Evolutionary conservation across 2,329 filamentous ascomycete species (phyloP).

Genomic region (Fusarium oxysporum): DNA sequence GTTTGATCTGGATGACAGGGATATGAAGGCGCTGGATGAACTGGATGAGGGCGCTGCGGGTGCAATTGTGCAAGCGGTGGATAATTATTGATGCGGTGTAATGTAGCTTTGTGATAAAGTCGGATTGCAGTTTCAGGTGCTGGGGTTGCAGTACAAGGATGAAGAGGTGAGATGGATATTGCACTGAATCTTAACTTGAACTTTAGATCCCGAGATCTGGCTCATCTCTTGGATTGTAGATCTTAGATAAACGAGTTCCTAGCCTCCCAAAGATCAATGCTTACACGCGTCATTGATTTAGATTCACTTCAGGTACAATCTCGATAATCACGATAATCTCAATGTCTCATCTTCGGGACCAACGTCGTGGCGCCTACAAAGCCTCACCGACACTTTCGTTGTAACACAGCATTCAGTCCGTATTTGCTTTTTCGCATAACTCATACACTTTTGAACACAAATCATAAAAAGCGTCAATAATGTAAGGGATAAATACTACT

Average conservation of each 20-base stretch:
- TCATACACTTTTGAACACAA: rapidly evolving
- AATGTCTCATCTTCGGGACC: neutral
- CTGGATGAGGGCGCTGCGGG: slow-evolving; percentile 42
- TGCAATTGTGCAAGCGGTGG: slow-evolving; percentile 38
- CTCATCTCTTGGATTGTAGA: neutral
- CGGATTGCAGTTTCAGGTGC: neutral
- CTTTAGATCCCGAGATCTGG: slow-evolving; percentile 6
- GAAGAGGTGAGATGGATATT: neutral
- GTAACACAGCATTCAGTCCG: neutral
- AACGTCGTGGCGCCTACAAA: neutral
- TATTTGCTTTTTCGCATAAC: neutral
- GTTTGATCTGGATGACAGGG: slow-evolving; percentile 66
- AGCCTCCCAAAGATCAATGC: rapidly evolving
- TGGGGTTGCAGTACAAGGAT: neutral
- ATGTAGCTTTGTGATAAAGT: neutral
- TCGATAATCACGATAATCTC: neutral
- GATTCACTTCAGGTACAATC: neutral
- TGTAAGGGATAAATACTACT: neutral
- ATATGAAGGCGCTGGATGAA: slow-evolving; percentile 59
- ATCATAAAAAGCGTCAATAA: neutral
- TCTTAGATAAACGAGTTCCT: neutral
- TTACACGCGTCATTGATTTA: slow-evolving; percentile 1
- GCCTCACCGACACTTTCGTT: neutral
- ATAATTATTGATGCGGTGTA: slow-evolving; percentile 17
- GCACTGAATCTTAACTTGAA: neutral